Evolutionary conservation across 345 rosid species (phyloP).

Genomic region (Eucalyptus guilfoylei): DNA sequence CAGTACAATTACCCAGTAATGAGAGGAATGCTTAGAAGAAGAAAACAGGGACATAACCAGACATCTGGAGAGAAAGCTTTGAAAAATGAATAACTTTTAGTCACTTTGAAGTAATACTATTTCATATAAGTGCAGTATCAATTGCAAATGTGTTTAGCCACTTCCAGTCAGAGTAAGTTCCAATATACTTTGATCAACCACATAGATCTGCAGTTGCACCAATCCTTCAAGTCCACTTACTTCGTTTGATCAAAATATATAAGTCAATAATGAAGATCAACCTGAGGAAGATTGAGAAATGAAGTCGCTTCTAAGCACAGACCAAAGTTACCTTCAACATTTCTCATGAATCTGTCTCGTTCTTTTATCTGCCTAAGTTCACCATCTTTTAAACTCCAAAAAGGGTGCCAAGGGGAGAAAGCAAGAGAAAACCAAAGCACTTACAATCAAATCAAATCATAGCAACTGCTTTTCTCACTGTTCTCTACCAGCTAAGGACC

Average conservation of each 20-base stretch:
- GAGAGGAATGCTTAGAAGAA: neutral
- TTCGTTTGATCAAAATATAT: neutral
- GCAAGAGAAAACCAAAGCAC: neutral
- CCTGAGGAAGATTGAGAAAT: neutral
- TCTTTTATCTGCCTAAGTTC: neutral
- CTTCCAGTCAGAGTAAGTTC: neutral
- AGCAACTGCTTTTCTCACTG: neutral
- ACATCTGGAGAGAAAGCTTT: neutral
- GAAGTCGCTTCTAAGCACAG: neutral
- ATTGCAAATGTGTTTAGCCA: neutral
- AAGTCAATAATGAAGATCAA: neutral
- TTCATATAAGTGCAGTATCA: neutral
- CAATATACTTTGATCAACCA: neutral
- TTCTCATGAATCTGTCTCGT: neutral
- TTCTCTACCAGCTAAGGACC: neutral
- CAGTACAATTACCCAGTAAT: neutral
- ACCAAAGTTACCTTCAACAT: neutral
- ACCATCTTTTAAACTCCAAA: neutral
- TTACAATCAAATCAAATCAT: neutral
- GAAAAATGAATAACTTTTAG: neutral
- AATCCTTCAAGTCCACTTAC: neutral
- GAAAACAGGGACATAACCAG: neutral
- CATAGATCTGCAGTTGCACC: neutral
- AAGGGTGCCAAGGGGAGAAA: neutral
- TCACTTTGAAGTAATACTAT: neutral